phyloP scores from a whole-genome alignment of 805 yeast genomes.

The Priceomyces fermenticarens region DNA sequence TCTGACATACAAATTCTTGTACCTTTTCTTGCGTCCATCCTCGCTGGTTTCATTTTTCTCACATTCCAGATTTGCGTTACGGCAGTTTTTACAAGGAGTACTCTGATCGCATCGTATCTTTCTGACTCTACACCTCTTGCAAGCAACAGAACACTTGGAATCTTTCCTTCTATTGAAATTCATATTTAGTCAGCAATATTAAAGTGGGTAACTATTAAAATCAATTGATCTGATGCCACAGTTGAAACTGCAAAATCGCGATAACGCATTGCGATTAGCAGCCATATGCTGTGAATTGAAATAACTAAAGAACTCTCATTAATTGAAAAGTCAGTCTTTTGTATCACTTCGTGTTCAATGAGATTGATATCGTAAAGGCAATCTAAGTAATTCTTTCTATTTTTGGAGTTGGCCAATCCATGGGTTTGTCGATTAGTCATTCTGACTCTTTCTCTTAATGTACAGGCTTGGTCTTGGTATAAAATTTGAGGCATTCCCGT shows the following conservation, averaged over 20 bases:
- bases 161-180: not conserved
- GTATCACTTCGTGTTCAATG: no score
- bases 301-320: no score
- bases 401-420: no score
- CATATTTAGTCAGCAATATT: not conserved
- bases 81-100: slow-evolving; percentile 4
- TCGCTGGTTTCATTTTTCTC: slow-evolving; percentile 1
- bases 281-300: no score
- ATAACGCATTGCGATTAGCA: not conserved
- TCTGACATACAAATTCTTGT: slow-evolving; percentile 3
- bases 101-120: slow-evolving; percentile 4
- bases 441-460: no score
- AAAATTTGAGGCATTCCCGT: no score
- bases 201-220: not conserved
- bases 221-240: not conserved
- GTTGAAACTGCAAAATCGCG: not conserved
- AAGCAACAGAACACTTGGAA: slow-evolving; percentile 5
- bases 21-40: slow-evolving; percentile 5
- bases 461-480: no score
- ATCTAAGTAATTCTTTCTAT: no score
- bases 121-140: slow-evolving; percentile 3
- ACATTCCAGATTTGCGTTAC: slow-evolving; percentile 2
- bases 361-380: no score
- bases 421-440: no score
- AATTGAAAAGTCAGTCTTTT: no score